Conservation (phyloP, 2,329 filamentous ascomycete genomes). For the Malbranchea zuffiana region DNA sequence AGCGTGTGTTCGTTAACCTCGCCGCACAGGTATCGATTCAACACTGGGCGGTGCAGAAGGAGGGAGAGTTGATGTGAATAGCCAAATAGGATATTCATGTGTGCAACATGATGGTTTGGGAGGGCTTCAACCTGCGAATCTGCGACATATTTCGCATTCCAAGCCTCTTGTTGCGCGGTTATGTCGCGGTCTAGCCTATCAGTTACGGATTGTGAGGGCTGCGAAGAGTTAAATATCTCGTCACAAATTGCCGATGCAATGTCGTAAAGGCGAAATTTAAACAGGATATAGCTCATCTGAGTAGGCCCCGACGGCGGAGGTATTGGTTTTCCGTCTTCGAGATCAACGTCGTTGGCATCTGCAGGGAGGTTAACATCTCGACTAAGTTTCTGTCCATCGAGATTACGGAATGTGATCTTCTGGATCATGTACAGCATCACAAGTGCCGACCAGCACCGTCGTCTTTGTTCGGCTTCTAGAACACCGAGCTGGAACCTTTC, state of each 20-base stretch:
- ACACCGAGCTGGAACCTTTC: conserved; percentile 26
- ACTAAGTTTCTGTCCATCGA: conserved; percentile 22
- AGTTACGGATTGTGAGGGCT: conserved; percentile 17
- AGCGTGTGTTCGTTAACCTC: conserved; percentile 24
- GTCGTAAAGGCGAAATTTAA: conserved; percentile 29
- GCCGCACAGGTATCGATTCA: conserved; percentile 25
- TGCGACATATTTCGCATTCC: conserved; percentile 23
- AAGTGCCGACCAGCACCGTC: conserved; percentile 31
- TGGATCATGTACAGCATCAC: conserved; percentile 34
- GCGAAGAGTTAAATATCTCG: conserved; percentile 23
- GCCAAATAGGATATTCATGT: conserved; percentile 33
- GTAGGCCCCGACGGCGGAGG: conserved; percentile 22
- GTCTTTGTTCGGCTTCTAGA: conserved; percentile 30
- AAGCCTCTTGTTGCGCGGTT: conserved; percentile 22
- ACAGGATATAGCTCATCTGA: conserved; percentile 34
- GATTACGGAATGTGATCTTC: conserved; percentile 28
- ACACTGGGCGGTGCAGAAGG: conserved; percentile 27
- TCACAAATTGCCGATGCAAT: conserved; percentile 29
- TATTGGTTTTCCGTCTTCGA: conserved; percentile 20
- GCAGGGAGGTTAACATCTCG: conserved; percentile 25
- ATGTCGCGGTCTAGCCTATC: conserved; percentile 24
- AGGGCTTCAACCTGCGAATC: conserved; percentile 20
- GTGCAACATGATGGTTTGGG: conserved; percentile 27
- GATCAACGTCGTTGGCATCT: conserved; percentile 29
- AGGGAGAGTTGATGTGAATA: conserved; percentile 31